These are phyloP conservation scores for Cyberlindnera americana DNA, from an alignment of 805 yeast genomes.

Conservation along the genomic window DNA sequence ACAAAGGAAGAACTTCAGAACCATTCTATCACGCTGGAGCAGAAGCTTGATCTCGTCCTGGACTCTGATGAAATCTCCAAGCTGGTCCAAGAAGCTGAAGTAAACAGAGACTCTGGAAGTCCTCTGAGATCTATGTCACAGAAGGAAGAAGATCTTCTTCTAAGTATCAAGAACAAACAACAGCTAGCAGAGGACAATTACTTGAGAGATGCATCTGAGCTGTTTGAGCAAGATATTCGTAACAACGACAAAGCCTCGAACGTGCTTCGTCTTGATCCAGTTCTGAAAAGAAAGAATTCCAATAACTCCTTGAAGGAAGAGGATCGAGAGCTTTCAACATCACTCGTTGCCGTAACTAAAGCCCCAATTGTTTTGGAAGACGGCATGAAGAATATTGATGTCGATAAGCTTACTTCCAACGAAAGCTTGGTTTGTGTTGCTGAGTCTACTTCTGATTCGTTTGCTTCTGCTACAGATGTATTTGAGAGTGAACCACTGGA, in stretches of 20 bases:
- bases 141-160: constrained; percentile 25
- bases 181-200: constrained; percentile 26
- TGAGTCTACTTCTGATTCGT: constrained; percentile 22
- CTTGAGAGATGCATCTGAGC: constrained; percentile 29
- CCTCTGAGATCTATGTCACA: constrained; percentile 18
- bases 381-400: constrained; percentile 19
- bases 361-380: constrained; percentile 17
- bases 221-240: constrained; percentile 33
- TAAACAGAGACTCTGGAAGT: constrained; percentile 24
- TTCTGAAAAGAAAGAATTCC: constrained; percentile 27
- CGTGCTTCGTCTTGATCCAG: constrained; percentile 25
- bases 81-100: constrained; percentile 25
- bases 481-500: constrained; percentile 14
- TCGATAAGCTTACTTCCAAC: constrained; percentile 5
- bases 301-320: constrained; percentile 25
- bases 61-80: constrained; percentile 24
- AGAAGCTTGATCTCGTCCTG: constrained; percentile 43
- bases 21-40: constrained; percentile 35
- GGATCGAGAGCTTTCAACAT: constrained; percentile 21
- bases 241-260: constrained; percentile 27
- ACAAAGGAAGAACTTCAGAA: constrained; percentile 28
- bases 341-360: constrained; percentile 9
- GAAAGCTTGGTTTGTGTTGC: constrained; percentile 16
- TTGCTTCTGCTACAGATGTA: constrained; percentile 23
- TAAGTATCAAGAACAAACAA: constrained; percentile 20